phyloP scores from a whole-genome alignment of 768 basidiomycete genomes.

The Tulasnella sp. region DNA sequence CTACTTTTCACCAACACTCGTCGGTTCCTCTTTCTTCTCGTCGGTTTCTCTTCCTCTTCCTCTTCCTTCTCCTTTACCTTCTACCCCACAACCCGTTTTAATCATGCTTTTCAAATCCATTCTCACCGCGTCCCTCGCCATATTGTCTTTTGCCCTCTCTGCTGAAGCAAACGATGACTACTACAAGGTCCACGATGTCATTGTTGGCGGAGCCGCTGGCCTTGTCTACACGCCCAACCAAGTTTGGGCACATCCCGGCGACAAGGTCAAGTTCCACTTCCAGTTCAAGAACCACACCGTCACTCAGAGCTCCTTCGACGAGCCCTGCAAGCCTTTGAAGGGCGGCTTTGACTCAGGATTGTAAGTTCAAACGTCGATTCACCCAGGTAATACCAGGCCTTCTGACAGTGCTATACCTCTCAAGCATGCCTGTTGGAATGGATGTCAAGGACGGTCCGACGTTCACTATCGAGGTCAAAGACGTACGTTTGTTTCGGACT shows the following conservation, averaged over 20 bases:
- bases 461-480: slow-evolving; percentile 28
- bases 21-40: neutral
- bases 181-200: neutral
- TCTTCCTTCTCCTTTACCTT: neutral
- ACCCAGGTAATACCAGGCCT: neutral
- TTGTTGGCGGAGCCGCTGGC: slow-evolving; percentile 23
- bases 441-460: slow-evolving; percentile 21
- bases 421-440: slow-evolving; percentile 27
- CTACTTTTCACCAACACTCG: neutral
- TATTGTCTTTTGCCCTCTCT: neutral
- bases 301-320: slow-evolving; percentile 22
- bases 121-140: neutral
- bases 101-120: neutral
- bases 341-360: slow-evolving; percentile 31
- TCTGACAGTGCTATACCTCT: neutral
- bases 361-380: slow-evolving; percentile 5
- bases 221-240: slow-evolving; percentile 12
- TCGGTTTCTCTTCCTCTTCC: neutral
- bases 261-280: slow-evolving; percentile 20
- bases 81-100: neutral
- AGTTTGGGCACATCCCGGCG: neutral
- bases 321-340: neutral
- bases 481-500: slow-evolving; percentile 19
- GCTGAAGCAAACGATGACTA: no score
- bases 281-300: slow-evolving; percentile 22